Evolutionary conservation across 1,284 basidiomycete species (phyloP), one percentile per base, ranked within the genome.

Genomic region (Cryptococcus sp.): DNA sequence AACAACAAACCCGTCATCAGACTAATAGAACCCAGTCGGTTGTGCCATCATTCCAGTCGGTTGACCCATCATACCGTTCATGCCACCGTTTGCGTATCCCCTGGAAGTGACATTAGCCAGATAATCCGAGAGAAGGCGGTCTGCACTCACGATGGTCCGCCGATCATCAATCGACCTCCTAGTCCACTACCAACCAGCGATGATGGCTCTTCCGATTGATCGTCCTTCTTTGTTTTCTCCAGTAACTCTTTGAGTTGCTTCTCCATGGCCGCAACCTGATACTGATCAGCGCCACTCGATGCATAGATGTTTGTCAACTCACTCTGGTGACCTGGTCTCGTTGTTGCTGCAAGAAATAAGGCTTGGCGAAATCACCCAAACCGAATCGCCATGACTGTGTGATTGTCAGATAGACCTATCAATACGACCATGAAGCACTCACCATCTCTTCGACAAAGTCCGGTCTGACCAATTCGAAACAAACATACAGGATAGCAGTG

Each of bases 331-430:
- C 50, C 59, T 74, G 70, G 58, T 76, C 73, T 55, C 90, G 84
- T 71, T 91, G 86, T 50, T 84, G 83, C 78, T 97, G 93, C 53
- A 98, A 87, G 70, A 85, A 86, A 77, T 89, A 98, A 0, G 94
- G 94, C 88, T 92, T 94, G 70, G 89, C 89, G 79, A 95, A 97
- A 78, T 98, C 96, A 70, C 89, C 89, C 50, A 98, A 81, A 13
- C 87, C 94, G 65, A 96, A 87, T 71, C 90, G 86, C 96, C 96
- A 98, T 61, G 89, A 90, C 42, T 73, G 52, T 34, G 14, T 13
- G 13, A 49, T n/a, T 32, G 34, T 57, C 38, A 54, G 57, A 34
- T 13, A 14, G 8, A 14, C 31, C 45, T n/a, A 3, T 11, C 45
- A 3, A n/a, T 11, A n/a, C 30, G 7, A 14, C 11, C 30, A 31